Conservation (phyloP, 1,139 yeast genomes). For the Yamadazyma songkhlaensis region DNA sequence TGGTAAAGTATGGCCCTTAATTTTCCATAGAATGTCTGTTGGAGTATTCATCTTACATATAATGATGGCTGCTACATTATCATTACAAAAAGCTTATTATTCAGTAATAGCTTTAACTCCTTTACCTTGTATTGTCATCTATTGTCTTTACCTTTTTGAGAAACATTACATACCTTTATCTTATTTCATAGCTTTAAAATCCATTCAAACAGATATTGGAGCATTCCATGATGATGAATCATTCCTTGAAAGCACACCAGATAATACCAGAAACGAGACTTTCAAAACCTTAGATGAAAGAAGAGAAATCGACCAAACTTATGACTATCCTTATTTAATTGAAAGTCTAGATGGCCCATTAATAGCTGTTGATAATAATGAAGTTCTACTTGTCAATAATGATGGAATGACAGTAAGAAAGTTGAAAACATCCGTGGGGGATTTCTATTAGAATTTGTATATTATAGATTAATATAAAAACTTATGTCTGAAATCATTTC, state of each 20-base stretch:
- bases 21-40: slow-evolving; percentile 54
- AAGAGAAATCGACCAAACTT: slow-evolving; percentile 64
- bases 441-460: slow-evolving; percentile 7
- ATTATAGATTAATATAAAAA: slow-evolving; percentile 1
- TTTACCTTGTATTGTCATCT: slow-evolving; percentile 64
- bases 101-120: slow-evolving; percentile 74
- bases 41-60: slow-evolving; percentile 70
- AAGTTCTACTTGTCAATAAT: slow-evolving; percentile 55
- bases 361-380: slow-evolving; percentile 64
- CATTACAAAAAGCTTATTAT: slow-evolving; percentile 72
- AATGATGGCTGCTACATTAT: slow-evolving; percentile 89
- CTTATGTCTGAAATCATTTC: neutral
- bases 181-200: slow-evolving; percentile 78
- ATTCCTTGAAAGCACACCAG: slow-evolving; percentile 9
- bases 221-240: slow-evolving; percentile 18
- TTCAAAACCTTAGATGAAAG: slow-evolving; percentile 60
- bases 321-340: slow-evolving; percentile 72
- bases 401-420: slow-evolving; percentile 45
- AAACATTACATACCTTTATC: slow-evolving; percentile 77
- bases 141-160: slow-evolving; percentile 78
- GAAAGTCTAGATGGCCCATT: slow-evolving; percentile 79
- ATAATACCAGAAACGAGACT: slow-evolving; percentile 7
- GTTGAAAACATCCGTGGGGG: slow-evolving; percentile 13
- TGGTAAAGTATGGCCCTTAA: slow-evolving; percentile 69
- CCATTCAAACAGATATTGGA: slow-evolving; percentile 25